phyloP scores from a whole-genome alignment of 805 yeast species.

The Lachancea lanzarotensis region DNA sequence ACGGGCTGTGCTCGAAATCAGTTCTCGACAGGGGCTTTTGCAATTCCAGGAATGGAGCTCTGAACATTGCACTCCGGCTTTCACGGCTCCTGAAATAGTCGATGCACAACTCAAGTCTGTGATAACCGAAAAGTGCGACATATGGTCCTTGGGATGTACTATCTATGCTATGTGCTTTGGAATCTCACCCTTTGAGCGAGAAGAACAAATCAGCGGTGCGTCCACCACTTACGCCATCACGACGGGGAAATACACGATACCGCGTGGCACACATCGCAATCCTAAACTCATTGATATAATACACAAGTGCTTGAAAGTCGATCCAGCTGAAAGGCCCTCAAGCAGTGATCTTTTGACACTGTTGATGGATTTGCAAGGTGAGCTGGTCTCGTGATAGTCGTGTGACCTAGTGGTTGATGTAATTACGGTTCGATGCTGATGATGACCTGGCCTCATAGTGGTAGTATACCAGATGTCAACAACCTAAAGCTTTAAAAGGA shows the following conservation, averaged over 20 bases:
- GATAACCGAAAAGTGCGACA: constrained; percentile 60
- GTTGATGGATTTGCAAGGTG: constrained; percentile 36
- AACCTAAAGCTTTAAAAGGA: not conserved
- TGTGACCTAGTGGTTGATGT: too few species aligned
- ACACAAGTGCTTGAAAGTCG: constrained; percentile 51
- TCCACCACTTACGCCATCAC: constrained; percentile 69
- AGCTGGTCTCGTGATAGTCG: constrained; percentile 1
- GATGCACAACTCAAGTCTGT: constrained; percentile 63
- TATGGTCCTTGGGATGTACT: constrained; percentile 90
- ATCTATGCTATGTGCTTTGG: constrained; percentile 72
- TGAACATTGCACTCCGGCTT: constrained; percentile 80
- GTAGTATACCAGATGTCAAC: too few species aligned
- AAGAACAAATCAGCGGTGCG: constrained; percentile 77
- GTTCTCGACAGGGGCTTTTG: constrained; percentile 62
- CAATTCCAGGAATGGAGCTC: constrained; percentile 65
- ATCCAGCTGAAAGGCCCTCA: constrained; percentile 56
- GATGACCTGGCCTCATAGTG: too few species aligned
- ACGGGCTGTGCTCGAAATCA: constrained; percentile 49
- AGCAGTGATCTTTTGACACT: constrained; percentile 51
- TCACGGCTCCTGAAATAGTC: constrained; percentile 84
- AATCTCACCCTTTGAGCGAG: constrained; percentile 79
- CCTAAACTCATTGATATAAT: constrained; percentile 52
- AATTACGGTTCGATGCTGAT: too few species aligned
- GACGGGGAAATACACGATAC: constrained; percentile 51
- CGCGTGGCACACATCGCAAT: constrained; percentile 38